Base-by-base conservation (phyloP, 345 rosid species). In the Linum usitatissimum region DNA sequence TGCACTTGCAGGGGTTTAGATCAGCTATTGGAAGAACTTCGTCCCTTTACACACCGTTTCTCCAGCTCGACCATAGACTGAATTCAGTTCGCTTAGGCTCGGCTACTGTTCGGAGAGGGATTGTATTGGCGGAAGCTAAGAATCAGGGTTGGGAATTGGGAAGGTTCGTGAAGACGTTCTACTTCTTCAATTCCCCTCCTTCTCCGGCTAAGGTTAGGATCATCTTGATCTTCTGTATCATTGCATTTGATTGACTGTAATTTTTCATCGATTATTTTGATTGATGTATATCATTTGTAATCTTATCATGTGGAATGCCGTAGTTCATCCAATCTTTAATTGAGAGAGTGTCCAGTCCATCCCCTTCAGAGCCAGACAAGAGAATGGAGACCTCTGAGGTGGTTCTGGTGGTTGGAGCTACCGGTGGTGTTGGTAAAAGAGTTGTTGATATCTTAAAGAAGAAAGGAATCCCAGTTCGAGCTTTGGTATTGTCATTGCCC, bases 371-470 rank as follows among this genome's bases (percentile, higher is more conserved):
- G 70, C 61, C 78, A 0, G 64, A 49, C 15, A 72, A 57, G 10
- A 53, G 60, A 65, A 92, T 85, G 95, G 84, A 73, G 55, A 69
- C 78, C 68, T 65, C 87, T 20, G 88, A 79, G 31, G 70, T 80
- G 36, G 76, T 85, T 57, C 85, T 92, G 60, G 97, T 92, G 14
- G 83, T 84, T 72, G 98, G 98, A 64, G 95, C 95, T 76, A 92
- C 98, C 0, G 97, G 98, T 61, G 97, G 98, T 67, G 96, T 92
- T 14, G 98, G 98, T 64, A 87, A 83, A 75, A 81, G 96, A 53
- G 88, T 85, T 6, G 95, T 92, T 58, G 79, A 84, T 64, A 66
- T 84, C 51, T 77, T 92, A 66, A 76, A 71, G 71, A 68, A 75
- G 20, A 89, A 81, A 77, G 95, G 97, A 9, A 67, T 82, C 70